Evolutionary conservation across 306 rosid species (phyloP).

Genomic region (Malus fusca): DNA sequence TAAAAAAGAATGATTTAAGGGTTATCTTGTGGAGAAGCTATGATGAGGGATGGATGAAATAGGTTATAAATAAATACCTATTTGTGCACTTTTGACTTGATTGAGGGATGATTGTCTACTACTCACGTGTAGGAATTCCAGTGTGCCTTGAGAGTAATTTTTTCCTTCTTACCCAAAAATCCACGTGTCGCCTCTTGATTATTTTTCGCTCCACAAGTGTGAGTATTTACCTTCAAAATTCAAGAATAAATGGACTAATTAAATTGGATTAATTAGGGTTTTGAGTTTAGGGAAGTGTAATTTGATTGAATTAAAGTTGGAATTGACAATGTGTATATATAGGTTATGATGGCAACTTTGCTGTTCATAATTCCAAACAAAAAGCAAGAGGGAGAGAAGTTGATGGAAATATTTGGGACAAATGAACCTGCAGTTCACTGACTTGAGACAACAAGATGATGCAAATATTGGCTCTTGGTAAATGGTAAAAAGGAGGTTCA

Average conservation of each 20-base stretch:
- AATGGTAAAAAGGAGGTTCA: background rate
- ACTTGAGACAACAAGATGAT: background rate
- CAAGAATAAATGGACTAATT: background rate
- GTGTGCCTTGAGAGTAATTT: no score
- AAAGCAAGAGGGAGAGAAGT: slow-evolving; percentile 62
- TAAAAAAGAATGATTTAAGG: no score
- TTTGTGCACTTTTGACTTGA: no score
- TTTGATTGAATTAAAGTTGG: no score
- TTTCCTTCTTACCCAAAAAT: no score
- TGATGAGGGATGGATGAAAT: no score
- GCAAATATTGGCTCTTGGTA: background rate
- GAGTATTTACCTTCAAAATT: slow-evolving; percentile 15
- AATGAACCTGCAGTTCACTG: slow-evolving; percentile 28
- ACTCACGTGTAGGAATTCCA: no score
- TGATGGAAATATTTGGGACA: slow-evolving; percentile 94
- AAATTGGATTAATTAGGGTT: background rate
- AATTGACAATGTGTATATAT: background rate
- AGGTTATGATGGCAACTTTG: slow-evolving; percentile 72
- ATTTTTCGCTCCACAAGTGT: slow-evolving; percentile 25
- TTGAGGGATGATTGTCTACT: no score
- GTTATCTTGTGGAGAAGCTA: no score
- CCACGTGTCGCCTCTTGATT: no score
- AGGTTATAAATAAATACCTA: no score
- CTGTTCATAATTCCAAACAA: slow-evolving; percentile 84
- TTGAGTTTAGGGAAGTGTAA: no score